These are phyloP conservation scores for Taiozyma sp. DNA, from an alignment of 1,139 yeast species.

Conservation along the genomic window DNA sequence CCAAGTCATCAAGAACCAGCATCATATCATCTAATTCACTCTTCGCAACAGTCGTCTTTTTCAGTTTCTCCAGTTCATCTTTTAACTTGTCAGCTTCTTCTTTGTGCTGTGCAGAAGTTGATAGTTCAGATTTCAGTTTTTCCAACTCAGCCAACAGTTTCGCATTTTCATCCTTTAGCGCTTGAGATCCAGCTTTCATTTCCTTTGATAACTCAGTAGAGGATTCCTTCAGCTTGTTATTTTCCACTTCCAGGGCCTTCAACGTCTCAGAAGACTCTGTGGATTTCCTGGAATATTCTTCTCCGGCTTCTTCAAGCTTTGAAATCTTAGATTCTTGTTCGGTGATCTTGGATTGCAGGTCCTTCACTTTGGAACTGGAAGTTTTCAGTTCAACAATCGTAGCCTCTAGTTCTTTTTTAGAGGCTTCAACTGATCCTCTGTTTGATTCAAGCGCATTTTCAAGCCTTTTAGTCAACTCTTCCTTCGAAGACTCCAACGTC, in stretches of 20 bases:
- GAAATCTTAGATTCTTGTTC: constrained; percentile 1
- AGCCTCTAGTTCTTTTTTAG: constrained; percentile 5
- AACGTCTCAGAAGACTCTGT: not conserved
- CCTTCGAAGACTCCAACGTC: not conserved
- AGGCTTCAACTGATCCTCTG: constrained; percentile 1
- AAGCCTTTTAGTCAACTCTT: not conserved
- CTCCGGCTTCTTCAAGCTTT: not conserved
- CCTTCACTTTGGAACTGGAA: not conserved
- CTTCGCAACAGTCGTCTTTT: constrained; percentile 38
- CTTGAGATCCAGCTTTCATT: not conserved
- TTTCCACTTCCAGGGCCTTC: not conserved
- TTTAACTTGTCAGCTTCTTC: constrained; percentile 4
- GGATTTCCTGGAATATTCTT: not conserved
- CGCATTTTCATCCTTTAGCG: not conserved
- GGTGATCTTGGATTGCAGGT: not conserved
- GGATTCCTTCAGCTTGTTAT: constrained; percentile 6
- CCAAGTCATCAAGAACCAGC: constrained; percentile 68
- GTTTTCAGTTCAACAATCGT: not conserved
- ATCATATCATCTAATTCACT: constrained; percentile 71
- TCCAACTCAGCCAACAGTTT: not conserved
- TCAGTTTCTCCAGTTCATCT: constrained; percentile 9
- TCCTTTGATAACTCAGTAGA: not conserved
- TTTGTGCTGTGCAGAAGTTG: not conserved
- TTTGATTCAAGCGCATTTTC: not conserved
- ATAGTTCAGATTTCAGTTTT: not conserved